Evolutionary conservation across 2,329 filamentous ascomycete genomes (phyloP).

Genomic region (Hypoxylon sp.): DNA sequence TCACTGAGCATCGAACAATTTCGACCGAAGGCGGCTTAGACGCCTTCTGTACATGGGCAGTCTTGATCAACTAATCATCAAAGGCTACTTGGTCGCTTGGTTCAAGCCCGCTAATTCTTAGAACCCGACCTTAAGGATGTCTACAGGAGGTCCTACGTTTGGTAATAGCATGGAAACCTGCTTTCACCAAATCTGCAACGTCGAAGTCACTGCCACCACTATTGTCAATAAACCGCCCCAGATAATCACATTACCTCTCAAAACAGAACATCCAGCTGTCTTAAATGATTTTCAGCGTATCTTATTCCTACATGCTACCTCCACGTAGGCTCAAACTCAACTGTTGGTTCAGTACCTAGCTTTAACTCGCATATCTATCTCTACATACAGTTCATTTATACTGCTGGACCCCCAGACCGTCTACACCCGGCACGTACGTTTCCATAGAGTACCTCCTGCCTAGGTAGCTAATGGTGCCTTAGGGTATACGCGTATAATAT

Average conservation of each 20-base stretch:
- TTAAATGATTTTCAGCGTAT: background rate
- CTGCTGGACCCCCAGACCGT: background rate
- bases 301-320: background rate
- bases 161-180: no score
- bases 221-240: no score
- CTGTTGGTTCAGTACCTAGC: background rate
- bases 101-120: background rate
- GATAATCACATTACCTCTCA: no score
- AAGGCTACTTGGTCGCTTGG: background rate
- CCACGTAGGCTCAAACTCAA: no score
- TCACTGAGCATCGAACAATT: background rate
- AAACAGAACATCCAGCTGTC: no score
- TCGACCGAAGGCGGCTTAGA: background rate
- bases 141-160: no score
- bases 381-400: background rate
- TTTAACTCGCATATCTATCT: background rate
- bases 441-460: no score
- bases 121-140: no score
- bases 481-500: no score
- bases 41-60: conserved; percentile 1
- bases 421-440: background rate
- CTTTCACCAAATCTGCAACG: no score
- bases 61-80: conserved; percentile 2
- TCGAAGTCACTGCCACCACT: no score
- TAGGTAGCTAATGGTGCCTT: no score